Evolutionary conservation across 2,329 filamentous ascomycete genomes (phyloP).

Genomic region (Diplocarpon rosae): DNA sequence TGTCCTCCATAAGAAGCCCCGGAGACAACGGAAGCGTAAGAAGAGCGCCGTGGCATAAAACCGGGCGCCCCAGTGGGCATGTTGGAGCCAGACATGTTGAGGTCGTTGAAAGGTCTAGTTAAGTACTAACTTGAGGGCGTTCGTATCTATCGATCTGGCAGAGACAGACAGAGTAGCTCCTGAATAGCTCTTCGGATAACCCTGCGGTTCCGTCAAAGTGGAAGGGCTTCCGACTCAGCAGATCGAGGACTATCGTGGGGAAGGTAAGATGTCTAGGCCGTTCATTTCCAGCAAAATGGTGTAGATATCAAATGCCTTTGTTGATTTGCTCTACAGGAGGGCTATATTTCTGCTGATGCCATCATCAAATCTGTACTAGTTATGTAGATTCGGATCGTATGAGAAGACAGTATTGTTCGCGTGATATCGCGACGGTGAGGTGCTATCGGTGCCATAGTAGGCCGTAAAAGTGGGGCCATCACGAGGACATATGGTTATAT

Average conservation of each 20-base stretch:
- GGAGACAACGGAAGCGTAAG: constrained; percentile 51
- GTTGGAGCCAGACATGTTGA: constrained; percentile 21
- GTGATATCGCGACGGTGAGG: background rate
- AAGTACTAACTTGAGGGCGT: background rate
- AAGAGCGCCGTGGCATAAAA: constrained; percentile 40
- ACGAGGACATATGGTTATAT: constrained; percentile 1
- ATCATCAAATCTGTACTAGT: constrained; percentile 5
- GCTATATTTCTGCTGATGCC: constrained; percentile 13
- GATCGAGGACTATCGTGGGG: constrained; percentile 14
- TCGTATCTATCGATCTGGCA: background rate
- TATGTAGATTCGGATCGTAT: background rate
- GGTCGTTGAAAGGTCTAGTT: background rate
- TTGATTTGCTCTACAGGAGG: constrained; percentile 17
- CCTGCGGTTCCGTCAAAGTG: background rate
- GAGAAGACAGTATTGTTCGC: background rate
- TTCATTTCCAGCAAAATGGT: constrained; percentile 15
- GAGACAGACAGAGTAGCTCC: background rate
- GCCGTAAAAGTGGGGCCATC: background rate
- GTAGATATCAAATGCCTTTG: constrained; percentile 4
- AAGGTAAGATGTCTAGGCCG: constrained; percentile 9
- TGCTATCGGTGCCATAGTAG: background rate
- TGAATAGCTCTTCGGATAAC: background rate
- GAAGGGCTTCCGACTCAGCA: background rate
- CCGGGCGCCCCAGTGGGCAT: constrained; percentile 28
- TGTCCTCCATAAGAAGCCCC: constrained; percentile 31